A percentile compares a stretch with the other conserved stretches of the same genome.
Evolutionary conservation across 106 monocot species (phyloP).

Genomic region (Dioscorea zingiberensis): DNA sequence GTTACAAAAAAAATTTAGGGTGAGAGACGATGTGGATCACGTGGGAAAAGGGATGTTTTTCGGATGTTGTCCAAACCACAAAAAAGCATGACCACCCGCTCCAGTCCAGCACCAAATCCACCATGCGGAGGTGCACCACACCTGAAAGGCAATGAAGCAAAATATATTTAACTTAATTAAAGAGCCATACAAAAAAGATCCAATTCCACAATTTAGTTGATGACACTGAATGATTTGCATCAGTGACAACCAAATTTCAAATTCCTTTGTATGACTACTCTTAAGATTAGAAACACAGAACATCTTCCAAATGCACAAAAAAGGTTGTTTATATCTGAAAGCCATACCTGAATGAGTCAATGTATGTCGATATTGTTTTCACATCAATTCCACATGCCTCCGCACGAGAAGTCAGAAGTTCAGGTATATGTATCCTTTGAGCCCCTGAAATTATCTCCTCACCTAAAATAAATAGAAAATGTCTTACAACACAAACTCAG

Average conservation of each 20-base stretch:
- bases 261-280: too few species aligned
- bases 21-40: slow-evolving; percentile 76
- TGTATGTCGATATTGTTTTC: slow-evolving; percentile 77
- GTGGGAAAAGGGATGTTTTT: slow-evolving; percentile 88
- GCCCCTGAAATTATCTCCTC: slow-evolving; percentile 99
- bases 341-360: slow-evolving; percentile 77
- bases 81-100: slow-evolving; percentile 94
- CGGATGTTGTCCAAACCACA: slow-evolving; percentile 88
- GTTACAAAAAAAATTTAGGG: too few species aligned
- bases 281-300: too few species aligned
- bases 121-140: slow-evolving; percentile 87
- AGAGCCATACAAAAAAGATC: too few species aligned
- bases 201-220: too few species aligned
- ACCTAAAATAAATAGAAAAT: slow-evolving; percentile 36
- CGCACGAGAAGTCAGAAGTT: slow-evolving; percentile 66
- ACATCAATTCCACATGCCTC: slow-evolving; percentile 83
- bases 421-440: slow-evolving; percentile 76
- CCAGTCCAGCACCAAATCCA: slow-evolving; percentile 87
- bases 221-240: too few species aligned
- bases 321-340: not conserved
- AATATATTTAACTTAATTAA: not conserved
- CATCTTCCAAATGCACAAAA: not conserved
- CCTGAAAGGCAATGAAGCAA: slow-evolving; percentile 19
- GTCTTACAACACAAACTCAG: not conserved
- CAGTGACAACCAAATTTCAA: too few species aligned